Evolutionary conservation across 2,329 filamentous ascomycete species (phyloP).

Genomic region (Venturia nashicola): DNA sequence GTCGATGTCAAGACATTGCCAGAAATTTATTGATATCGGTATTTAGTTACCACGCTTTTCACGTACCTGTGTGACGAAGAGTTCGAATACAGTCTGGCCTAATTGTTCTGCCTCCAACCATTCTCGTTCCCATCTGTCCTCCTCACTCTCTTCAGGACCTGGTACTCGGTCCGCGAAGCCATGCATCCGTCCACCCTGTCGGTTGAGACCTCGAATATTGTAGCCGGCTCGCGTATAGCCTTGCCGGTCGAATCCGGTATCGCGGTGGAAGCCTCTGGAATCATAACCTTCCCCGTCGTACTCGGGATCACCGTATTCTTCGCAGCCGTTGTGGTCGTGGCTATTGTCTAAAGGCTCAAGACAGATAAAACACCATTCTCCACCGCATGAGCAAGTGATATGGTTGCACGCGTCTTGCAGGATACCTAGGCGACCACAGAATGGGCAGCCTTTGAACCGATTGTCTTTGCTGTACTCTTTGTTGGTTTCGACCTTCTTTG

Average conservation of each 20-base stretch:
- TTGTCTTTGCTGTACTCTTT: constrained; percentile 15
- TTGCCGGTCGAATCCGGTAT: constrained; percentile 17
- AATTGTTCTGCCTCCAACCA: not conserved
- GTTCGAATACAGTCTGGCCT: not conserved
- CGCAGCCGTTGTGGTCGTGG: constrained; percentile 20
- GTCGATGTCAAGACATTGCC: too few species aligned
- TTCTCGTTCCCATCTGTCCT: not conserved
- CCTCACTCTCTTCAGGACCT: not conserved
- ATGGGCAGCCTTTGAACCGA: constrained; percentile 19
- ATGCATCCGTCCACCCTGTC: not conserved
- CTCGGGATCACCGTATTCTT: constrained; percentile 18
- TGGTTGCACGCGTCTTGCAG: constrained; percentile 23
- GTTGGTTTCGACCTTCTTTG: constrained; percentile 18
- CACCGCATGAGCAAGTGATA: constrained; percentile 19
- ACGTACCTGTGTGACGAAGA: not conserved
- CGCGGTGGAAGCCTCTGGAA: constrained; percentile 19
- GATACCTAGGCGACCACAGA: constrained; percentile 18
- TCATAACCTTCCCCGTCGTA: constrained; percentile 23
- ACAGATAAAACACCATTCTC: constrained; percentile 23
- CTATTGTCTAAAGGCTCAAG: constrained; percentile 15
- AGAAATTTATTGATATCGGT: not conserved
- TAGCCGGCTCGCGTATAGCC: constrained; percentile 13
- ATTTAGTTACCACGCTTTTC: not conserved
- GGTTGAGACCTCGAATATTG: not conserved
- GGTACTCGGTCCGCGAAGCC: not conserved